Evolutionary conservation across 495 filamentous ascomycete genomes (phyloP).

Genomic region (Aspergillus sclerotiicarbonarius): DNA sequence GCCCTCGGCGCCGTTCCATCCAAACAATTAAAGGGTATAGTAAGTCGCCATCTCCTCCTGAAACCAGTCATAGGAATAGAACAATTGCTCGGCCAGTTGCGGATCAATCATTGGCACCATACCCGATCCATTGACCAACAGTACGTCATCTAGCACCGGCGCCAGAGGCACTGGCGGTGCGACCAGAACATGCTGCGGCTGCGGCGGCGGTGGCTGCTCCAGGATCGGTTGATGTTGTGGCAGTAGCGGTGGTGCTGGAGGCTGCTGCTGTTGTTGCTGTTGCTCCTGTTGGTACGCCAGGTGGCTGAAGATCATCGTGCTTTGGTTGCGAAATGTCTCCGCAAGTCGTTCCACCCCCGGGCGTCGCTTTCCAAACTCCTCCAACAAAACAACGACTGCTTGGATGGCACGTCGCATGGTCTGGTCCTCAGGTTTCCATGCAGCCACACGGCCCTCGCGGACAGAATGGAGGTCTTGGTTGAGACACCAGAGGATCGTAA

Average conservation of each 20-base stretch:
- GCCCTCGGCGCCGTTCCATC: neutral
- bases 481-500: slow-evolving; percentile 49
- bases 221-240: slow-evolving; percentile 20
- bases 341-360: slow-evolving; percentile 47
- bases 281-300: slow-evolving; percentile 37
- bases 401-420: slow-evolving; percentile 47
- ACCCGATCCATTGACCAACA: slow-evolving; percentile 37
- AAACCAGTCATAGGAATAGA: slow-evolving; percentile 46
- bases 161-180: slow-evolving; percentile 41
- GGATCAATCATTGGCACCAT: slow-evolving; percentile 39
- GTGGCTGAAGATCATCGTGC: slow-evolving; percentile 48
- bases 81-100: slow-evolving; percentile 42
- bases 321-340: slow-evolving; percentile 45
- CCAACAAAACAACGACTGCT: slow-evolving; percentile 46
- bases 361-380: slow-evolving; percentile 49
- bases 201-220: slow-evolving; percentile 21
- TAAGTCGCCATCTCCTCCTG: slow-evolving; percentile 46
- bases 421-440: slow-evolving; percentile 45
- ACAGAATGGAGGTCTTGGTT: slow-evolving; percentile 47
- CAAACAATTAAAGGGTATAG: slow-evolving; percentile 37
- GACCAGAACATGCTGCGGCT: slow-evolving; percentile 14
- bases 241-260: slow-evolving; percentile 24
- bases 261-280: slow-evolving; percentile 15
- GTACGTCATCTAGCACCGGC: slow-evolving; percentile 43
- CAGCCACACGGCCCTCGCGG: slow-evolving; percentile 37